Percentiles rank a stretch among this genome's conserved stretches.
Evolutionary conservation across 805 yeast genomes (phyloP).

Genomic region (Kodamaea nitidulidarum): DNA sequence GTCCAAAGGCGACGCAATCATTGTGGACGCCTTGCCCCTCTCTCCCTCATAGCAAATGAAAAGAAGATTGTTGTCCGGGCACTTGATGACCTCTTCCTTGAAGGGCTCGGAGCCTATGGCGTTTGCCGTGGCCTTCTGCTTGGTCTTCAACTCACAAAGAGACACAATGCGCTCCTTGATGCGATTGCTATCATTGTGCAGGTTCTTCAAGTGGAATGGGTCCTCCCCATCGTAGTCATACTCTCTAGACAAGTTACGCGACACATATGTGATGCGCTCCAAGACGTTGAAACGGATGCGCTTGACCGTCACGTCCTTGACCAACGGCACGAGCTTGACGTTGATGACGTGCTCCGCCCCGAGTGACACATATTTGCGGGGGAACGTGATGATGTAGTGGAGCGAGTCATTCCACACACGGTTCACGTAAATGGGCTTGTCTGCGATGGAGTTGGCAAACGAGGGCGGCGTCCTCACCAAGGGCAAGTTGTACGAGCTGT

Average conservation of each 20-base stretch:
- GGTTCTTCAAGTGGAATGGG: conserved; percentile 11
- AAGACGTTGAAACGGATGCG: conserved; percentile 62
- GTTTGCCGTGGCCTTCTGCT: conserved; percentile 27
- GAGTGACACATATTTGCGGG: conserved; percentile 62
- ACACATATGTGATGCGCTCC: conserved; percentile 61
- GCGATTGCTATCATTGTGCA: conserved; percentile 7
- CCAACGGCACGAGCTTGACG: conserved; percentile 63
- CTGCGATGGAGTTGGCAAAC: conserved; percentile 52
- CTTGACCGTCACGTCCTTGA: conserved; percentile 57
- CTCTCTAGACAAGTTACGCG: conserved; percentile 50
- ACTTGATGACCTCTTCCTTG: conserved; percentile 58
- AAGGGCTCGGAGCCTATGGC: conserved; percentile 38
- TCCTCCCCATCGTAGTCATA: conserved; percentile 47
- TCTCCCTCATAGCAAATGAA: conserved; percentile 49
- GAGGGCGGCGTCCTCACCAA: conserved; percentile 55
- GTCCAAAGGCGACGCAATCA: conserved; percentile 42
- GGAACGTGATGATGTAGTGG: conserved; percentile 68
- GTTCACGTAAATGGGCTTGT: conserved; percentile 74
- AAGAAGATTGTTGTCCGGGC: conserved; percentile 58
- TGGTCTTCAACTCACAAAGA: conserved; percentile 62
- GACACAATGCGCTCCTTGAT: conserved; percentile 50
- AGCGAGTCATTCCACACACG: conserved; percentile 70
- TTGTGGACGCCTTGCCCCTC: conserved; percentile 10
- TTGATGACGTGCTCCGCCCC: conserved; percentile 58
- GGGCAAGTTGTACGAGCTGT: conserved; percentile 37